Evolutionary conservation across 2,329 filamentous ascomycete genomes (phyloP).

Genomic region (Aspergillus sojae): DNA sequence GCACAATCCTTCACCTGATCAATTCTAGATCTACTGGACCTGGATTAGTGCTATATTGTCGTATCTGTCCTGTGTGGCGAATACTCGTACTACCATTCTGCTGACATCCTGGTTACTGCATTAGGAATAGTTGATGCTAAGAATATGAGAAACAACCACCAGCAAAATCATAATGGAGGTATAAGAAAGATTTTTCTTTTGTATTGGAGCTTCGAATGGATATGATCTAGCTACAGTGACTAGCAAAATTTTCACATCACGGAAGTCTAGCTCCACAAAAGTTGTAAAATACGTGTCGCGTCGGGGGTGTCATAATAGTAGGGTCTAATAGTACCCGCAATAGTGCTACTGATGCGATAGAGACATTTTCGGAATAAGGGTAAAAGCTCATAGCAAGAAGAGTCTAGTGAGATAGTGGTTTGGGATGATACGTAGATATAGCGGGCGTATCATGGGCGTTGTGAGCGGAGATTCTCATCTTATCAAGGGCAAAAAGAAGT

Average conservation of each 20-base stretch:
- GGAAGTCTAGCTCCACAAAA: background rate
- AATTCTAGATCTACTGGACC: background rate
- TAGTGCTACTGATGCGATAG: background rate
- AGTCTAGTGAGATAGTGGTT: background rate
- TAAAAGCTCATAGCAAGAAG: background rate
- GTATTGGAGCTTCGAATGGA: background rate
- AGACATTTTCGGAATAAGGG: background rate
- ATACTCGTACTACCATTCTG: background rate
- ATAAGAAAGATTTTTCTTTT: background rate
- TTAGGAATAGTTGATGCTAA: background rate
- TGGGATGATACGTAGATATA: background rate
- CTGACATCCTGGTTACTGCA: background rate
- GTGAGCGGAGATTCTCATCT: too few relatives aligned
- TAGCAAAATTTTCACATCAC: background rate
- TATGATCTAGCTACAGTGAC: background rate
- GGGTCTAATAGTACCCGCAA: background rate
- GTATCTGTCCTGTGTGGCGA: background rate
- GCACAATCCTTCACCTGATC: background rate
- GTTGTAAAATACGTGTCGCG: background rate
- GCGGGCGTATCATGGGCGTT: background rate
- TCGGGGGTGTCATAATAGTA: background rate
- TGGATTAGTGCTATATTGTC: background rate
- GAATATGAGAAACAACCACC: background rate
- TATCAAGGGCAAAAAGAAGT: too few relatives aligned
- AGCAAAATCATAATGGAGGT: background rate